Conservation (phyloP, 1,284 basidiomycete species). For the Rhodotorula sp. region DNA sequence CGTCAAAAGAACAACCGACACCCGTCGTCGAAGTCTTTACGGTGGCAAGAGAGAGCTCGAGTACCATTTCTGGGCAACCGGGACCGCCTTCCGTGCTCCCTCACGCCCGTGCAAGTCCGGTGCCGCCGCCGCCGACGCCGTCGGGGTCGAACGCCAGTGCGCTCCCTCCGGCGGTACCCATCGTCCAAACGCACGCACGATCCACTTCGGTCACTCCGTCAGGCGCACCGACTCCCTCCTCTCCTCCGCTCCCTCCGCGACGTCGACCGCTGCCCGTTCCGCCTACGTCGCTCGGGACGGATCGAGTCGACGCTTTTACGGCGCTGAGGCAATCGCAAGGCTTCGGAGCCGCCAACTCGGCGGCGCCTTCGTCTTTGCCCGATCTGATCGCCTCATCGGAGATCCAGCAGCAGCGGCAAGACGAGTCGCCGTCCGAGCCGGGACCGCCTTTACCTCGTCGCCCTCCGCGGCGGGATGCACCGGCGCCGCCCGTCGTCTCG, state of each 20-base stretch:
- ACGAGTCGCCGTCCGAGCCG: not conserved
- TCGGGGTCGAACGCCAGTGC: not conserved
- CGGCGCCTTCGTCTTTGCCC: not conserved
- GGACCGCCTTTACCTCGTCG: conserved; percentile 26
- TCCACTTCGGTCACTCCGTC: not conserved
- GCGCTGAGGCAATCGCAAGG: conserved; percentile 7
- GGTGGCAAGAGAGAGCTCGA: no score
- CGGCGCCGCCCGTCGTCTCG: not conserved
- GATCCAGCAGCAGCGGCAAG: not conserved
- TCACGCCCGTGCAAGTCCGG: not conserved
- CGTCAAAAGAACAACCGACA: not conserved
- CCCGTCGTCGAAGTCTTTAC: no score
- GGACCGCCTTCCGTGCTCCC: no score
- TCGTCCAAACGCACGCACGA: not conserved
- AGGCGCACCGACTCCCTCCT: not conserved
- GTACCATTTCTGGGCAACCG: no score
- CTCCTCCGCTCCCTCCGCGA: not conserved
- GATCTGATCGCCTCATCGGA: not conserved
- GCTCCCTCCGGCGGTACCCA: not conserved
- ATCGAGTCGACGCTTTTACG: conserved; percentile 30
- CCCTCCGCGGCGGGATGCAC: not conserved
- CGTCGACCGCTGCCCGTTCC: conserved; percentile 21
- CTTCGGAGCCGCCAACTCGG: not conserved
- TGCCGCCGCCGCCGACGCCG: not conserved
- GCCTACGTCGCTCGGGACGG: conserved; percentile 2